Evolutionary conservation across 441 rosid species (phyloP).

Genomic region (Pelargonium citronellum): DNA sequence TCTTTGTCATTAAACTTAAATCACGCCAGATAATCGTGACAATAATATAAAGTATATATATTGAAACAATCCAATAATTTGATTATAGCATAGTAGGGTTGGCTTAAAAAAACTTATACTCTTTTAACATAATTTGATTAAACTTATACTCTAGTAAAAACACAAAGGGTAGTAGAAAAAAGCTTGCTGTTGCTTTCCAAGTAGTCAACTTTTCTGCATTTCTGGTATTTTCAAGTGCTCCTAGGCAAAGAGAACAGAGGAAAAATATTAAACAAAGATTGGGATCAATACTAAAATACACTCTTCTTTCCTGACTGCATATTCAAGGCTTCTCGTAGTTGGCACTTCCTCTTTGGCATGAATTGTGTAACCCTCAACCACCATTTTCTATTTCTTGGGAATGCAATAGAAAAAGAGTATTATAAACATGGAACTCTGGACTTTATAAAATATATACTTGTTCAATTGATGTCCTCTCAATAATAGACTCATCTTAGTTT

Average conservation of each 20-base stretch:
- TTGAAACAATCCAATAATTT: background rate
- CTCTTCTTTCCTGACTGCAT: background rate
- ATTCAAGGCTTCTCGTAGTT: conserved; percentile 6
- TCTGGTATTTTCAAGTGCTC: background rate
- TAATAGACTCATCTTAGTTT: background rate
- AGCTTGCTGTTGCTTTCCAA: conserved; percentile 14
- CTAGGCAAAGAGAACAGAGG: background rate
- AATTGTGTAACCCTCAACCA: background rate
- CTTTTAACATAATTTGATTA: too few species aligned
- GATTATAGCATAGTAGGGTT: background rate
- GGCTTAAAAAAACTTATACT: background rate
- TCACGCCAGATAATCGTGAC: background rate
- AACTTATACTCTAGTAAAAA: too few species aligned
- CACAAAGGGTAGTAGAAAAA: background rate
- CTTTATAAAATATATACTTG: background rate
- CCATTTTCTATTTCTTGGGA: conserved; percentile 4
- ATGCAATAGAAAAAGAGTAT: background rate
- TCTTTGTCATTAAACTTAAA: conserved; percentile 2
- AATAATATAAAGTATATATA: background rate
- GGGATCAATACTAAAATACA: background rate
- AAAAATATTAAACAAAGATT: conserved; percentile 4
- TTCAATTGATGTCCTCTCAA: background rate
- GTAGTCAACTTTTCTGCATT: background rate
- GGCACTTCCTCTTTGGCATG: conserved; percentile 10
- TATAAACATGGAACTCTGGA: background rate